Evolutionary conservation across 2,329 filamentous ascomycete genomes (phyloP).

Genomic region (Dothistroma septosporum): DNA sequence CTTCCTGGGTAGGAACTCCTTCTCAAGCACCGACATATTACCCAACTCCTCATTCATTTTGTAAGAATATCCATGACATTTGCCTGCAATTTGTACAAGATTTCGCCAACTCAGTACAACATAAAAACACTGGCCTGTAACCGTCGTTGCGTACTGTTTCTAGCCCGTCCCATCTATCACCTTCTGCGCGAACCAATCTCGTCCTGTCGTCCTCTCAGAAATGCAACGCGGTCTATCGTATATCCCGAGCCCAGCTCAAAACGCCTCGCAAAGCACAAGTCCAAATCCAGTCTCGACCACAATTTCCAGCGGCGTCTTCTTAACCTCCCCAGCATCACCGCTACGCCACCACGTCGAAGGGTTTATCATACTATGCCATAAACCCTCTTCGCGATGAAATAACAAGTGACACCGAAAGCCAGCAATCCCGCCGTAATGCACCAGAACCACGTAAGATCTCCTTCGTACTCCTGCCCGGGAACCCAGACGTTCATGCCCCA

Average conservation of each 20-base stretch:
- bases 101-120: neutral
- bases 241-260: neutral
- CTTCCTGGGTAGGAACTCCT: no score
- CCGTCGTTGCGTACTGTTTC: neutral
- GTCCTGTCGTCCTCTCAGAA: neutral
- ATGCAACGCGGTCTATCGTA: neutral
- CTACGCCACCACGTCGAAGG: neutral
- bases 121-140: neutral
- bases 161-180: neutral
- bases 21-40: no score
- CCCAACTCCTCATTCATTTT: neutral
- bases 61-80: neutral
- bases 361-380: slow-evolving; percentile 65
- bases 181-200: neutral
- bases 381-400: slow-evolving; percentile 74
- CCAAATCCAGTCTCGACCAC: neutral
- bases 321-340: no score
- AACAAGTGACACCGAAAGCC: slow-evolving; percentile 75
- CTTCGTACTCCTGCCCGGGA: slow-evolving; percentile 78
- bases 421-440: slow-evolving; percentile 67
- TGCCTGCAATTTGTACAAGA: neutral
- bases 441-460: slow-evolving; percentile 50
- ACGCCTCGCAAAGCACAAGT: neutral
- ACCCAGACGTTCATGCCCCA: slow-evolving; percentile 94
- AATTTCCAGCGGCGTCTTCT: no score